phyloP scores from a whole-genome alignment of 805 yeast genomes.

The Myxozyma kluyveri region DNA sequence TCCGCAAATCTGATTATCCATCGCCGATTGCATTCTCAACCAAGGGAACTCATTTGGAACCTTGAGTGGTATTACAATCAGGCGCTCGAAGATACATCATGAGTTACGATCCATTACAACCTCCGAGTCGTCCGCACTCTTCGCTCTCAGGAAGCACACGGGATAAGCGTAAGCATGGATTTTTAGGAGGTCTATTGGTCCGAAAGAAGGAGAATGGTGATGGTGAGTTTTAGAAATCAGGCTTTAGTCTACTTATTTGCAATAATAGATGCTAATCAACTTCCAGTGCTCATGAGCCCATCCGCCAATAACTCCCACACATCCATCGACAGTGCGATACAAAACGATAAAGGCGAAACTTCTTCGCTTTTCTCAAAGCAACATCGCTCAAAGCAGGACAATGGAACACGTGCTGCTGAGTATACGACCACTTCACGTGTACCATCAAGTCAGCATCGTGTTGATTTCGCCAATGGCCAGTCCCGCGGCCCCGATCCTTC shows the following conservation, averaged over 20 bases:
- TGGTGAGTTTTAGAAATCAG: slow-evolving; percentile 3
- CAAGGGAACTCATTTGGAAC: no score
- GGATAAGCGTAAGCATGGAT: slow-evolving; percentile 11
- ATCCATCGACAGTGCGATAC: neutral
- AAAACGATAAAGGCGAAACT: neutral
- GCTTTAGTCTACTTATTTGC: neutral
- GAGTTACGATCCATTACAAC: neutral
- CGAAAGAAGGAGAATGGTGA: slow-evolving; percentile 8
- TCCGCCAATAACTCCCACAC: neutral
- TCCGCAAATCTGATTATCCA: no score
- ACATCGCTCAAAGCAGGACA: no score
- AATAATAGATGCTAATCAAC: neutral
- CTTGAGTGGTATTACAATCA: no score
- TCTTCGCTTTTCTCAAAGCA: neutral
- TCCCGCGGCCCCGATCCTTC: no score
- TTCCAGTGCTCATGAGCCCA: neutral
- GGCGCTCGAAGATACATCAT: neutral
- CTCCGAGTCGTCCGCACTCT: slow-evolving; percentile 8
- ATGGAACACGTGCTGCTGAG: no score
- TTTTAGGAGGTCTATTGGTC: slow-evolving; percentile 16
- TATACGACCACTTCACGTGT: no score
- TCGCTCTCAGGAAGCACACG: slow-evolving; percentile 5
- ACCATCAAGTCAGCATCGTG: no score
- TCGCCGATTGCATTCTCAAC: no score
- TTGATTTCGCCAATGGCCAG: no score